A percentile compares a stretch with the other conserved stretches of the same genome.
Evolutionary conservation across 768 basidiomycete genomes (phyloP).

Genomic region (Phanerochaete carnosa): DNA sequence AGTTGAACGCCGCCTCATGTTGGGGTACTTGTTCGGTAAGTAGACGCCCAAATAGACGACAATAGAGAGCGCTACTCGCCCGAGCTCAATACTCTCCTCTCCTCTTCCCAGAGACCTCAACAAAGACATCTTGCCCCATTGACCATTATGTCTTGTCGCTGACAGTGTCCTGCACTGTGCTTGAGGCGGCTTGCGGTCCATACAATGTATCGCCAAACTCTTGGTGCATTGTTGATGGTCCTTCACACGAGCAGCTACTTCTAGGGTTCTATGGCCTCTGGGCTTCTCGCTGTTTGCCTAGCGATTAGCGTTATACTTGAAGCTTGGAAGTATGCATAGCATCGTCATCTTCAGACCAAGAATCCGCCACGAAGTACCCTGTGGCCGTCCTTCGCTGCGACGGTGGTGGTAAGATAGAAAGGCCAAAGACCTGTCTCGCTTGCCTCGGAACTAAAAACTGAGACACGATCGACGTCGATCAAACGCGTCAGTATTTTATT

Average conservation of each 20-base stretch:
- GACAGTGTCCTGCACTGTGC: not conserved
- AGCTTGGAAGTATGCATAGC: too few relatives aligned
- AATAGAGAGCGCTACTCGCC: constrained; percentile 5
- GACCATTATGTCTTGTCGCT: not conserved
- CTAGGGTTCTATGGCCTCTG: too few relatives aligned
- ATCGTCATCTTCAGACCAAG: too few relatives aligned
- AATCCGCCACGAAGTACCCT: too few relatives aligned
- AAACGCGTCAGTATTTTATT: not conserved
- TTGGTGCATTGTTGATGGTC: too few relatives aligned
- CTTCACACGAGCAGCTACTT: too few relatives aligned
- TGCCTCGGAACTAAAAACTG: not conserved
- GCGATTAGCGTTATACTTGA: not conserved
- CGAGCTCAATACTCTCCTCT: not conserved
- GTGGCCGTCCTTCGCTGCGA: not conserved
- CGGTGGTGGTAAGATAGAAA: not conserved
- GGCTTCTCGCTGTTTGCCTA: not conserved
- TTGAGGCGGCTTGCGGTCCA: too few relatives aligned
- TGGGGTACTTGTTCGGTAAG: not conserved
- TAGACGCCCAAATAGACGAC: constrained; percentile 9
- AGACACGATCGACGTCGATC: not conserved
- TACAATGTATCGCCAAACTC: too few relatives aligned
- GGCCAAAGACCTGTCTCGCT: not conserved
- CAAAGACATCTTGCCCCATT: not conserved
- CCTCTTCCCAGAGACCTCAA: not conserved
- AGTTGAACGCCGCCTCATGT: constrained; percentile 10